phyloP scores from a whole-genome alignment of 169 alveolate species.

The Eimeria praecox region DNA sequence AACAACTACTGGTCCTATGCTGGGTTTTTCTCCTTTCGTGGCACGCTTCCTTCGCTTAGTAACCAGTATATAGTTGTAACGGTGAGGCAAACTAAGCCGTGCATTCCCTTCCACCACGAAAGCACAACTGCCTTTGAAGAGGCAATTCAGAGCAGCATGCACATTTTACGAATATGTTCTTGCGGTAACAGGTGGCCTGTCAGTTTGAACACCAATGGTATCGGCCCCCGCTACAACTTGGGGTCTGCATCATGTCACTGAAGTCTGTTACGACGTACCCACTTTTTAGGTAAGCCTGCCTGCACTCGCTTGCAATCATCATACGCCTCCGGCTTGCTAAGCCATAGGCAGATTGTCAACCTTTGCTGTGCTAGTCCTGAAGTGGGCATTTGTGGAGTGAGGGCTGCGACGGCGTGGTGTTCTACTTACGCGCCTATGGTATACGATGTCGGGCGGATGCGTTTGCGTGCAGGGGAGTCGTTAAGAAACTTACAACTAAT shows the following conservation, averaged over 20 bases:
- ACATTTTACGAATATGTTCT: not conserved
- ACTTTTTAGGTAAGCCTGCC: slow-evolving; percentile 59
- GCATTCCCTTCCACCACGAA: not conserved
- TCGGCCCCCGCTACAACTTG: slow-evolving; percentile 81
- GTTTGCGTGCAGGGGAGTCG: slow-evolving; percentile 73
- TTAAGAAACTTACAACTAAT: slow-evolving; percentile 84
- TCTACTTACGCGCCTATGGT: not conserved
- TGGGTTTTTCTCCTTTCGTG: slow-evolving; percentile 75
- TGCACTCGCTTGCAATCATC: not conserved
- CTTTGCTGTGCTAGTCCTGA: not conserved
- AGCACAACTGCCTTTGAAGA: not conserved
- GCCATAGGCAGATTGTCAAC: not conserved
- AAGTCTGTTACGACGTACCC: slow-evolving; percentile 86
- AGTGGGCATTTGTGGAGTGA: not conserved
- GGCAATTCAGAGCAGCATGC: not conserved
- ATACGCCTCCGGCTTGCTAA: not conserved
- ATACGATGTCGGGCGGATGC: not conserved
- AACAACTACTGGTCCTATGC: slow-evolving; percentile 73
- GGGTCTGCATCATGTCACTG: slow-evolving; percentile 85
- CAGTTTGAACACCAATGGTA: slow-evolving; percentile 64
- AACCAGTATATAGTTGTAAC: slow-evolving; percentile 73
- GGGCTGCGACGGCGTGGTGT: not conserved
- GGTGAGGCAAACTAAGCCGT: not conserved
- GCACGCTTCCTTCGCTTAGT: slow-evolving; percentile 68
- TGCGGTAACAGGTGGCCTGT: slow-evolving; percentile 16